Evolutionary conservation across 2,329 filamentous ascomycete genomes (phyloP).

Genomic region (Tolypocladium paradoxum): DNA sequence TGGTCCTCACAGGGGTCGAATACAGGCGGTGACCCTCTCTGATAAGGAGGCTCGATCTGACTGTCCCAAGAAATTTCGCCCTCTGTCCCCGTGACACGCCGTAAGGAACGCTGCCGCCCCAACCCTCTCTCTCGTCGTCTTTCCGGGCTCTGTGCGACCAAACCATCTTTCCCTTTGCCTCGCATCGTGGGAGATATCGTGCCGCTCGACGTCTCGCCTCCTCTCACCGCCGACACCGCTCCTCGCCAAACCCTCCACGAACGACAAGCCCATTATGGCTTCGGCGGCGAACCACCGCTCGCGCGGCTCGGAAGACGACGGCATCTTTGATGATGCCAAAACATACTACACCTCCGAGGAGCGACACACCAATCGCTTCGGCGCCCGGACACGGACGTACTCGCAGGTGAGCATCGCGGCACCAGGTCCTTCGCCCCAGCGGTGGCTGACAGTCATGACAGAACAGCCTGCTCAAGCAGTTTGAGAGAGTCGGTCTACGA

Average conservation of each 20-base stretch:
- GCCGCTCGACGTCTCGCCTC: not conserved
- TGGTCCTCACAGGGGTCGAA: not conserved
- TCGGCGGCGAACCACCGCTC: constrained; percentile 15
- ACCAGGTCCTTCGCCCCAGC: not conserved
- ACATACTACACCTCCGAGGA: constrained; percentile 49
- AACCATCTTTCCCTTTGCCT: not conserved
- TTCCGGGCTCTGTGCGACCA: not conserved
- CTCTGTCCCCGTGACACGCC: not conserved
- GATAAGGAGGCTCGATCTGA: not conserved
- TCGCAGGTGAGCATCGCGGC: constrained; percentile 33
- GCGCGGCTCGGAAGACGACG: constrained; percentile 34
- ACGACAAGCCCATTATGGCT: constrained; percentile 12
- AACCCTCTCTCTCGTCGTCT: not conserved
- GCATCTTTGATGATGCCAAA: constrained; percentile 45
- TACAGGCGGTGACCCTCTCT: not conserved
- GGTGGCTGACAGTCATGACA: constrained; percentile 21
- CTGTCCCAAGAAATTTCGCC: not conserved
- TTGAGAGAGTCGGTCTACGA: constrained; percentile 38
- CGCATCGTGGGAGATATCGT: not conserved
- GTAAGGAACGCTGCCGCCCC: not conserved
- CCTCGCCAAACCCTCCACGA: not conserved
- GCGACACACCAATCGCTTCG: constrained; percentile 37
- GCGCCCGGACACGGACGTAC: constrained; percentile 43
- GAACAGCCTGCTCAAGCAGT: constrained; percentile 43
- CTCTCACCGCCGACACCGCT: not conserved